Percentiles rank a stretch among this genome's conserved stretches.
Evolutionary conservation across 345 rosid genomes (phyloP).

Genomic region (Conringia planisiliqua): DNA sequence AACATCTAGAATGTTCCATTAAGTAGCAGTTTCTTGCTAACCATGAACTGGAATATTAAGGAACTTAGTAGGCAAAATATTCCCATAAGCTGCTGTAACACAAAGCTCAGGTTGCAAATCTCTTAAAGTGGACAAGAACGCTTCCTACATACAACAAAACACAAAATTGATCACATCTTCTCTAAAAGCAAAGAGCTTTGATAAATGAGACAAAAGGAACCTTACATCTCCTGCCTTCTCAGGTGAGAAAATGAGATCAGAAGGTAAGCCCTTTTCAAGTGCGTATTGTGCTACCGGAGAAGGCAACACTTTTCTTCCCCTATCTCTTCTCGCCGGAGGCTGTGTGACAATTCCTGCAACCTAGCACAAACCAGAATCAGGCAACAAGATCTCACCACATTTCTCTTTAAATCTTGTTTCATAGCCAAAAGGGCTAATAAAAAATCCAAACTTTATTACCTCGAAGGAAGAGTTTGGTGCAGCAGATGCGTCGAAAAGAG

Average conservation of each 20-base stretch:
- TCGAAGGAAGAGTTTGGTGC: conserved; percentile 62
- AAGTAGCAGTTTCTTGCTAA: conserved; percentile 37
- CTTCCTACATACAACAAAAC: conserved; percentile 43
- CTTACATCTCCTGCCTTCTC: conserved; percentile 86
- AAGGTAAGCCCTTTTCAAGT: conserved; percentile 69
- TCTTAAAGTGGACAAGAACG: conserved; percentile 58
- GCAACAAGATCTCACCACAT: conserved; percentile 3
- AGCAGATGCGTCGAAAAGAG: conserved; percentile 68
- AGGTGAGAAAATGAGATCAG: conserved; percentile 80
- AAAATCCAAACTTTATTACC: conserved; percentile 37
- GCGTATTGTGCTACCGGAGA: conserved; percentile 85
- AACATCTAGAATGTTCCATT: neutral
- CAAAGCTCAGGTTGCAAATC: conserved; percentile 90
- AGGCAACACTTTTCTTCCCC: conserved; percentile 77
- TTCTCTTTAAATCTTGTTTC: neutral
- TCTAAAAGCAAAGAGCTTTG: neutral
- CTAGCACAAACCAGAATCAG: conserved; percentile 37
- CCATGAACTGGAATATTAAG: conserved; percentile 76
- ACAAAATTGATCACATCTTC: neutral
- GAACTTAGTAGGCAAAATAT: conserved; percentile 80
- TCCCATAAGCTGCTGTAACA: conserved; percentile 94
- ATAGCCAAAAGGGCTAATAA: neutral
- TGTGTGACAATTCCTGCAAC: conserved; percentile 93
- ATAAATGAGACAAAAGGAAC: neutral
- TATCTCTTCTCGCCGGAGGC: conserved; percentile 75